Conservation (phyloP, 768 basidiomycete species). For the Trichaptum fuscoviolaceum region DNA sequence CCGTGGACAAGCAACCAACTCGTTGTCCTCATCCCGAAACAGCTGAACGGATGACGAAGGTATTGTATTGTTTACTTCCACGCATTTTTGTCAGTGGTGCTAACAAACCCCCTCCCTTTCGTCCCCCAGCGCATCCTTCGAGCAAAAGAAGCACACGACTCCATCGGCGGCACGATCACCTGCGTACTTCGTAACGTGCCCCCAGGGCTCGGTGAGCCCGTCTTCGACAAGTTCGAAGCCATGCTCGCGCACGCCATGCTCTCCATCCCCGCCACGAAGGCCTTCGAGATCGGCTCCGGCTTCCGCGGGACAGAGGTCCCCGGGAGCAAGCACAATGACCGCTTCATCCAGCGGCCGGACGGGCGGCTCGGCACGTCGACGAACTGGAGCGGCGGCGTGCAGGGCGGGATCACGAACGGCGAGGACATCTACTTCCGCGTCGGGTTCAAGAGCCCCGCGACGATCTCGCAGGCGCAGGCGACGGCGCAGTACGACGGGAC, state of each 20-base stretch:
- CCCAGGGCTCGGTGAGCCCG: slow-evolving; percentile 90
- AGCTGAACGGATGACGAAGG: slow-evolving; percentile 86
- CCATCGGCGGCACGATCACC: slow-evolving; percentile 96
- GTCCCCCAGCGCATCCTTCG: slow-evolving; percentile 76
- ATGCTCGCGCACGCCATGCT: slow-evolving; percentile 96
- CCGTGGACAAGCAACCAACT: slow-evolving; percentile 83
- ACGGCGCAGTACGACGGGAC: slow-evolving; percentile 95
- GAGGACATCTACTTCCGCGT: slow-evolving; percentile 97
- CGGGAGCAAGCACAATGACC: slow-evolving; percentile 91
- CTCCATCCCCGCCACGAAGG: slow-evolving; percentile 97
- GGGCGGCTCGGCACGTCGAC: slow-evolving; percentile 79
- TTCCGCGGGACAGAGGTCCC: slow-evolving; percentile 93
- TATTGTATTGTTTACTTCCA: slow-evolving; percentile 23
- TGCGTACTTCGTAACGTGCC: slow-evolving; percentile 93
- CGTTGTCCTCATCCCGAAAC: slow-evolving; percentile 90
- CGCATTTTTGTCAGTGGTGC: slow-evolving; percentile 5
- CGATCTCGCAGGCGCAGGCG: slow-evolving; percentile 86
- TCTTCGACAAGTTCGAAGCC: slow-evolving; percentile 98
- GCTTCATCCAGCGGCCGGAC: slow-evolving; percentile 59
- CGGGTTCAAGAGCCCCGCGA: slow-evolving; percentile 98
- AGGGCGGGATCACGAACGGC: slow-evolving; percentile 97
- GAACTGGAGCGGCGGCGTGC: slow-evolving; percentile 96
- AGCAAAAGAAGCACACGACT: slow-evolving; percentile 87
- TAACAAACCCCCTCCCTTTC: slow-evolving; percentile 9
- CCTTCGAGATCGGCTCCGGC: slow-evolving; percentile 95